These are phyloP conservation scores for Miscanthus sacchariflorus DNA, from an alignment of 202 grass and related monocot species.

Conservation along the genomic window DNA sequence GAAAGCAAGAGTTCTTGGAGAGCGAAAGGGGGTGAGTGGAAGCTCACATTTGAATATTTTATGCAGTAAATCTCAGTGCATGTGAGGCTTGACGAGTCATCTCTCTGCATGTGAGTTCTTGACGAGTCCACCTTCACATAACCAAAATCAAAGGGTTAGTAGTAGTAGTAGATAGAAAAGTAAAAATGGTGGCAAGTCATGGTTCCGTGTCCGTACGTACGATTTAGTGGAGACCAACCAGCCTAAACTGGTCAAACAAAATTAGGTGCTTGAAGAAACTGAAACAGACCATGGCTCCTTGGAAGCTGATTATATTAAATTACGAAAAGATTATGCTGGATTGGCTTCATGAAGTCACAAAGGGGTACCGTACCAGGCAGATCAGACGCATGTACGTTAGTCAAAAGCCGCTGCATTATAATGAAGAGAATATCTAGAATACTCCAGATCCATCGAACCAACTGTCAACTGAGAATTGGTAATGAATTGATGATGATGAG, in stretches of 20 bases:
- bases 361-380: neutral
- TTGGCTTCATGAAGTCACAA: neutral
- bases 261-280: neutral
- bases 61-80: neutral
- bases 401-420: neutral
- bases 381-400: neutral
- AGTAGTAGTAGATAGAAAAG: neutral
- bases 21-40: neutral
- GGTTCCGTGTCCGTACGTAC: conserved; percentile 21
- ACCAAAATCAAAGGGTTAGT: neutral
- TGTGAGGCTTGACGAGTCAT: neutral
- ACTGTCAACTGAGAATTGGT: neutral
- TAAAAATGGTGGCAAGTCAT: conserved; percentile 6
- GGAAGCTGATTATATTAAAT: neutral
- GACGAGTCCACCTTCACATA: neutral
- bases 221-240: neutral
- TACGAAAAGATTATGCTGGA: neutral
- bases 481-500: neutral
- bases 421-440: neutral
- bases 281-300: neutral
- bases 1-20: neutral
- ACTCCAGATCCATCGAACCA: neutral
- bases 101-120: neutral
- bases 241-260: conserved; percentile 16
- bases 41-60: conserved; percentile 4